A percentile compares a stretch with the other conserved stretches of the same genome.
phyloP scores from a whole-genome alignment of 2,329 filamentous ascomycete species.

The Beauveria medogensis region DNA sequence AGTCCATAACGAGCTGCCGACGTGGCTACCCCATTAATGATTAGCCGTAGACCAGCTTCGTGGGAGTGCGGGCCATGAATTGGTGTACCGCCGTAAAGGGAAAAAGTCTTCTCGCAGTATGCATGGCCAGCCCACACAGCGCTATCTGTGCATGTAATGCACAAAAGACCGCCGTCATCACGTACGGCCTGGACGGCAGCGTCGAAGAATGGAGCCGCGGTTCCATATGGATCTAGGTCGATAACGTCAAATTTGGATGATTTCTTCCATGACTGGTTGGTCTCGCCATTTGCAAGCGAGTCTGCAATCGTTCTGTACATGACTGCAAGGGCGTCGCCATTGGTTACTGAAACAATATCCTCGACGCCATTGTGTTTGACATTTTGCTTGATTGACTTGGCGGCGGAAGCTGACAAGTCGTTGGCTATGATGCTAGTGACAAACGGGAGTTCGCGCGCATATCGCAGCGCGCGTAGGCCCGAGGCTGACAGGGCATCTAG shows the following conservation, averaged over 20 bases:
- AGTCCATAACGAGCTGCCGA: constrained; percentile 80
- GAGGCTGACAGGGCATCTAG: constrained; percentile 93
- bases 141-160: constrained; percentile 93
- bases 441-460: constrained; percentile 84
- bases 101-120: constrained; percentile 88
- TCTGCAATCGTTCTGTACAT: constrained; percentile 72
- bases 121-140: constrained; percentile 91
- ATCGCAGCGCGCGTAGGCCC: constrained; percentile 81
- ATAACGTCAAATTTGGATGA: constrained; percentile 76
- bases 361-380: constrained; percentile 72
- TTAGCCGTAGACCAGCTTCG: constrained; percentile 79
- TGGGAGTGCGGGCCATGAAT: constrained; percentile 80
- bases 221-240: constrained; percentile 93
- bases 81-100: constrained; percentile 86
- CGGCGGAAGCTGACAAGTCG: constrained; percentile 71
- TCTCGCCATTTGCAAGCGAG: constrained; percentile 36
- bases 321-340: constrained; percentile 77
- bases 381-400: constrained; percentile 75
- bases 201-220: constrained; percentile 86
- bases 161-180: constrained; percentile 80
- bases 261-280: constrained; percentile 30
- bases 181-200: constrained; percentile 77
- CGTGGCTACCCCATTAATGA: constrained; percentile 72
- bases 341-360: constrained; percentile 62
- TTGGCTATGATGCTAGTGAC: constrained; percentile 79